Evolutionary conservation across 768 basidiomycete genomes (phyloP), one percentile per base, ranked within the genome.

Genomic region (Pisolithus albus): DNA sequence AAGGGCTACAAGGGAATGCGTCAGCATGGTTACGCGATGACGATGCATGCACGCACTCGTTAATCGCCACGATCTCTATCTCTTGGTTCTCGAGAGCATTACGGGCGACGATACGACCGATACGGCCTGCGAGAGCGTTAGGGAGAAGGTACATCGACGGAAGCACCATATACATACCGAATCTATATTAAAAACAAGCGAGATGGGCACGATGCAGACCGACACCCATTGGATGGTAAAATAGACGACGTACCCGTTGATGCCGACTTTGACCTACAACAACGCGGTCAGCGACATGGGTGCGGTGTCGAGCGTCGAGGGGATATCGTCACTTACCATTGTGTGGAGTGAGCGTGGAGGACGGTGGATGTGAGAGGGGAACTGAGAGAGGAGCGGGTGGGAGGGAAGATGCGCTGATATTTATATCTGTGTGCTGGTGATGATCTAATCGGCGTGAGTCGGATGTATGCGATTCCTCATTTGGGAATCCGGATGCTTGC

Each of bases 41-140:
- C 34, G 13, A 34, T 34, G 10, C 26, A 46, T 40, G 16, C 9
- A 70, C 91, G 63, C 61, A 94, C 90, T 95, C 92, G 78, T 98
- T 97, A 64, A 98, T 72, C 52, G 93, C 93, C 57, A 93, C 84
- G 66, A 99, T 82, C n/a, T 92, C 74, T 66, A 93, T 78, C 49
- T 84, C 82, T 50, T 75, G 69, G 65, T 80, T 73, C 60, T 82
- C 75, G 61, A 96, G 78, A 47, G 94, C 93, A 78, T 97, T 97
- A 61, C 96, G 88, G 72, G 88, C 78, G 59, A 98, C 96, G 70
- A 98, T 95, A 74, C 96, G 95, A 71, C 96, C 95, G 68, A 98
- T 98, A 79, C 96, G 95, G 79, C 95, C 95, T 67, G 11, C 6
- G 38, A 61, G 42, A 3, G 39, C 39, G 19, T 68, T 44, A 64